A percentile compares a stretch with the other conserved stretches of the same genome.
phyloP scores from a whole-genome alignment of 148 eudicot genomes.

The Dianthus caryophyllus region DNA sequence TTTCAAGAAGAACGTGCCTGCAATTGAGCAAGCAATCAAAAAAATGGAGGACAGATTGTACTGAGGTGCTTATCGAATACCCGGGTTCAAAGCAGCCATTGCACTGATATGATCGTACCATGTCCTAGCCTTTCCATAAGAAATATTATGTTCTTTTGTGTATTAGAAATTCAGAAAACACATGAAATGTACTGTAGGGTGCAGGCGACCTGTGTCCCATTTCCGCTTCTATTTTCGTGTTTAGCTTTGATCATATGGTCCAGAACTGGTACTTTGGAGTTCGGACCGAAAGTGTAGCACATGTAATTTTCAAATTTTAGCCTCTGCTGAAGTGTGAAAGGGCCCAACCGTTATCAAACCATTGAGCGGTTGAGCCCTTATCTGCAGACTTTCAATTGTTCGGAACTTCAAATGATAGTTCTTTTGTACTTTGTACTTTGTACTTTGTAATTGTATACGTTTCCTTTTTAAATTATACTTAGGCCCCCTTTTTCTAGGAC shows the following conservation, averaged over 20 bases:
- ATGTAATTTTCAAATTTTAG: not conserved
- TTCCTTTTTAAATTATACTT: no score
- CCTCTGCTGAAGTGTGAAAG: no score
- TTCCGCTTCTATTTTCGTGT: not conserved
- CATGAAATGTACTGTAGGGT: not conserved
- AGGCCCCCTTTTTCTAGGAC: no score
- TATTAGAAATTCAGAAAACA: not conserved
- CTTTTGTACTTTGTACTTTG: no score
- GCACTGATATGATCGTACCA: not conserved
- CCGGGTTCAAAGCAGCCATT: not conserved
- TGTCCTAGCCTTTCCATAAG: slow-evolving; percentile 1
- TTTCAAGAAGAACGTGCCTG: slow-evolving; percentile 71
- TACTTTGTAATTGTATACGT: no score
- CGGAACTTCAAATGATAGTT: no score
- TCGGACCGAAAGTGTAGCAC: not conserved
- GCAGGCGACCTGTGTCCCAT: not conserved
- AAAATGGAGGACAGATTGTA: slow-evolving; percentile 47
- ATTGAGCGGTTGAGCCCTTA: no score
- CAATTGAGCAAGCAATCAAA: slow-evolving; percentile 74
- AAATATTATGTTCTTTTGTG: not conserved
- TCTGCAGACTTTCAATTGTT: no score
- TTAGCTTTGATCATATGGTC: not conserved
- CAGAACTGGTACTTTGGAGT: not conserved
- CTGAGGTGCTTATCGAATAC: slow-evolving; percentile 6
- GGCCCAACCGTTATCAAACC: no score